These are phyloP conservation scores for Phialophora macrospora DNA, from an alignment of 2,329 filamentous ascomycete species.

Conservation along the genomic window DNA sequence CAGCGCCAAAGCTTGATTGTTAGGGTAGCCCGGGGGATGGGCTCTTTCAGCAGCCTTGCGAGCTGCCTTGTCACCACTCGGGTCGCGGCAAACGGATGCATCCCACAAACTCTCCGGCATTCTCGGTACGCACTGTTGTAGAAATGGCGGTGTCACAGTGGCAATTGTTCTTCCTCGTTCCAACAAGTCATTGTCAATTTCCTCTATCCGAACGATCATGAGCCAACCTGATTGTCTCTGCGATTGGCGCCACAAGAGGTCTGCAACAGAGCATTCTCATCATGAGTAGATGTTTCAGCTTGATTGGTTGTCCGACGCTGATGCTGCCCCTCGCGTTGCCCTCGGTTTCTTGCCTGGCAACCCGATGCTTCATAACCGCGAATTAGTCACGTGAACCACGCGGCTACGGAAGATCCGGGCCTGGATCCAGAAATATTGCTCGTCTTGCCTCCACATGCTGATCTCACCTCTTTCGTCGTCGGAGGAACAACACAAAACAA, in stretches of 20 bases:
- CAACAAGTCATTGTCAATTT: neutral
- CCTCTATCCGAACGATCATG: neutral
- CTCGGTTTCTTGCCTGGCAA: constrained; percentile 11
- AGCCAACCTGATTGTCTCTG: neutral
- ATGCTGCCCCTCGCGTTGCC: constrained; percentile 1
- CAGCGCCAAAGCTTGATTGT: constrained; percentile 17
- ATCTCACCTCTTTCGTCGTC: constrained; percentile 6
- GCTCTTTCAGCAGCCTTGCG: constrained; percentile 1
- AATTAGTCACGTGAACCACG: constrained; percentile 20
- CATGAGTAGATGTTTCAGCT: neutral
- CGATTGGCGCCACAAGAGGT: neutral
- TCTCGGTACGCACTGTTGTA: neutral
- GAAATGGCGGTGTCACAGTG: constrained; percentile 21
- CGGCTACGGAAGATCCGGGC: constrained; percentile 15
- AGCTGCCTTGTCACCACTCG: constrained; percentile 1
- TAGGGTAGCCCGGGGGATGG: constrained; percentile 1
- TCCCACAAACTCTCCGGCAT: neutral
- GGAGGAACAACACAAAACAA: constrained; percentile 21
- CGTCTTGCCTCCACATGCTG: neutral
- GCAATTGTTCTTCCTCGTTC: constrained; percentile 13
- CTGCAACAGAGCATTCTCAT: constrained; percentile 10
- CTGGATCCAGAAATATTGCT: neutral
- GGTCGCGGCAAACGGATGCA: neutral
- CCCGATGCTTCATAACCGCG: neutral
- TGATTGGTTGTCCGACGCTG: constrained; percentile 7